These are phyloP conservation scores for Apiotrichum domesticum DNA, from an alignment of 1,284 basidiomycete species.

Conservation along the genomic window DNA sequence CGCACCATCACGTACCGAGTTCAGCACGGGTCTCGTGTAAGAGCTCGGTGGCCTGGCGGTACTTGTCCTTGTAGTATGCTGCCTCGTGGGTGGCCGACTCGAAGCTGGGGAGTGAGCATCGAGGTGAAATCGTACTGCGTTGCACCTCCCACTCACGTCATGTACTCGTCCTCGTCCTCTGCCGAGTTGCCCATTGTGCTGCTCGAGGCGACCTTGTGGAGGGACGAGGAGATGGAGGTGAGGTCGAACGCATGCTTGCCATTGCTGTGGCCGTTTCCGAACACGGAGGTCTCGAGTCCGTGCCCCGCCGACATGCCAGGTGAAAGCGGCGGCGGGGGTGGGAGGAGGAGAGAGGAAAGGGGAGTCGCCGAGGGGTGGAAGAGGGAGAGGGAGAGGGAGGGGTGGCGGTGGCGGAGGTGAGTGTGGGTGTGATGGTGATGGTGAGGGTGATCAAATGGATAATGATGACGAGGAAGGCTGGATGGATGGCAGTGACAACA, in stretches of 20 bases:
- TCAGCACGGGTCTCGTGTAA: constrained; percentile 76
- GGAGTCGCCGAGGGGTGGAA: too few species aligned
- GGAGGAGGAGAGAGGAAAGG: too few species aligned
- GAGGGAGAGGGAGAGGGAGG: too few species aligned
- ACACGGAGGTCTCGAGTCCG: neutral
- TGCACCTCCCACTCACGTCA: constrained; percentile 22
- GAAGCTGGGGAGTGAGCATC: constrained; percentile 27
- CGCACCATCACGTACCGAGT: constrained; percentile 49
- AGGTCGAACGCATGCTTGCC: neutral
- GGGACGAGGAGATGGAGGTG: neutral
- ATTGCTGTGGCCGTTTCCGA: neutral
- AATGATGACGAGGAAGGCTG: neutral
- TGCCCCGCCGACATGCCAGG: constrained; percentile 6
- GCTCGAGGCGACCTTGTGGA: constrained; percentile 17
- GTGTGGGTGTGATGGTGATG: neutral
- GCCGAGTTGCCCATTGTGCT: constrained; percentile 7
- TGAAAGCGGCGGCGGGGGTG: too few species aligned
- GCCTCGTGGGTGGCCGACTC: constrained; percentile 43
- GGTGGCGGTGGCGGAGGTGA: neutral
- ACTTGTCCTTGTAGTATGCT: constrained; percentile 72
- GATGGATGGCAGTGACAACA: neutral
- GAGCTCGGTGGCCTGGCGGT: constrained; percentile 76
- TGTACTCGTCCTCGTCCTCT: constrained; percentile 29
- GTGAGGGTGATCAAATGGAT: neutral
- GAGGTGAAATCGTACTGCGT: too few species aligned